Base-by-base conservation (phyloP, 257 asterid species). In the Thymus quinquecostatus region DNA sequence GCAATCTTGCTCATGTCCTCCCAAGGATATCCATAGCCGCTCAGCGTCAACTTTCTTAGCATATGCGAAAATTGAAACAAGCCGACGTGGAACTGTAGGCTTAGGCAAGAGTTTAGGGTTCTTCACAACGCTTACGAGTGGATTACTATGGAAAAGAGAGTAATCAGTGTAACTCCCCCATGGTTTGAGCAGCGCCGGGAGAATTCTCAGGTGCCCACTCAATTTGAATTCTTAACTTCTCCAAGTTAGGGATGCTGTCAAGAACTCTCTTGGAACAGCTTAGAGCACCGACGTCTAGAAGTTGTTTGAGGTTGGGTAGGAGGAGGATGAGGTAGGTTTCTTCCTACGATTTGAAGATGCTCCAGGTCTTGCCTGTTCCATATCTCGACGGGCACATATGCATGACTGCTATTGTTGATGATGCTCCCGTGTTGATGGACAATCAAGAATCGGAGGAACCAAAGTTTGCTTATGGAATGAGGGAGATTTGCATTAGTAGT, bases 11-110 rank as follows among this genome's bases (percentile, higher is more conserved):
- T 8, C 72, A 73, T 59, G 21, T 49, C 32, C 40, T 28, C 36
- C 74, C 79, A 74, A 0, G 68, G 63, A 34, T 66, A 34, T 8
- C 27, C 34, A n/a, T 32, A 44, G 1, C 69, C 79, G n/a, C n/a
- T 12, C 1, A 74, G 33, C 14, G 10, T 73, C 53, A 73, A 45
- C 41, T 14, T 73, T 13, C 14, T 14, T 2, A 73, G 72, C 8
- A 1, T 10, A 30, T 30, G 2, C 2, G 10, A 3, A 54, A 27
- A 8, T 8, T 1, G 32, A 30, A 30, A 33, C 14, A 10, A 11
- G 40, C 40, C 0, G 40, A 9, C 6, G 40, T 10, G 62, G 62
- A 2, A 9, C 6, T 10, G 5, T 56, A 30, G 14, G 40, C 8
- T 56, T 11, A 48, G 21, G 21, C 21, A 48, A 10, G 4, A 48